phyloP scores from a whole-genome alignment of 805 yeast genomes.

The Spathaspora hagerdaliae region DNA sequence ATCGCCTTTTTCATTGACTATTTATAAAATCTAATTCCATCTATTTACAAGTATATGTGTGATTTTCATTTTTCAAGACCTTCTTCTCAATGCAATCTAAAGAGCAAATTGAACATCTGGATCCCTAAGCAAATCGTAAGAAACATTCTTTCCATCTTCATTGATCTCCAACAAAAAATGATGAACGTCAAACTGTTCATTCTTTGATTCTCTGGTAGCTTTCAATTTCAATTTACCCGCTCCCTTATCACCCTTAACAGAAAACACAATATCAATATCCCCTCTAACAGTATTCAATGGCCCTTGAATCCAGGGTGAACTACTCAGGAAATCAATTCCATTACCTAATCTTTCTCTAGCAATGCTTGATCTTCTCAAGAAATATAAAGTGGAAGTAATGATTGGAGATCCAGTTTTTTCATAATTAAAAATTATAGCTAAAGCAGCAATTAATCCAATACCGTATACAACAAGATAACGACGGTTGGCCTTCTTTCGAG shows the following conservation, averaged over 20 bases:
- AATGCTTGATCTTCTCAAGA: conserved; percentile 67
- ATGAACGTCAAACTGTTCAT: conserved; percentile 40
- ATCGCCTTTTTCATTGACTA: no score
- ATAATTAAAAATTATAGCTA: conserved; percentile 75
- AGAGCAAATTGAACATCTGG: conserved; percentile 8
- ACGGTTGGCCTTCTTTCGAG: conserved; percentile 48
- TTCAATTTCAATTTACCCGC: conserved; percentile 55
- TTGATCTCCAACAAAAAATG: conserved; percentile 27
- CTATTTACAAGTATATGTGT: no score
- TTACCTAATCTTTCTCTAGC: conserved; percentile 68
- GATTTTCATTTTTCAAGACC: no score
- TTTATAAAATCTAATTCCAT: no score
- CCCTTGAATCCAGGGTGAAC: conserved; percentile 90
- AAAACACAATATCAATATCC: conserved; percentile 66
- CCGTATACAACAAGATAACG: conserved; percentile 48
- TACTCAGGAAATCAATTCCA: conserved; percentile 65
- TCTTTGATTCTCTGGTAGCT: conserved; percentile 64
- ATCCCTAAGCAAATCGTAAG: conserved; percentile 9
- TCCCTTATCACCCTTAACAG: conserved; percentile 63
- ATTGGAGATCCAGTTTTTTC: conserved; percentile 90
- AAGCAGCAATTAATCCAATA: conserved; percentile 34
- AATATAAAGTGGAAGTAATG: conserved; percentile 80
- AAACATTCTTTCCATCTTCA: conserved; percentile 14
- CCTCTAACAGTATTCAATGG: conserved; percentile 81
- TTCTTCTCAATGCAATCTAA: not conserved